These are phyloP conservation scores for Friedmanniomyces endolithicus DNA, from an alignment of 495 filamentous ascomycete species.

Conservation along the genomic window DNA sequence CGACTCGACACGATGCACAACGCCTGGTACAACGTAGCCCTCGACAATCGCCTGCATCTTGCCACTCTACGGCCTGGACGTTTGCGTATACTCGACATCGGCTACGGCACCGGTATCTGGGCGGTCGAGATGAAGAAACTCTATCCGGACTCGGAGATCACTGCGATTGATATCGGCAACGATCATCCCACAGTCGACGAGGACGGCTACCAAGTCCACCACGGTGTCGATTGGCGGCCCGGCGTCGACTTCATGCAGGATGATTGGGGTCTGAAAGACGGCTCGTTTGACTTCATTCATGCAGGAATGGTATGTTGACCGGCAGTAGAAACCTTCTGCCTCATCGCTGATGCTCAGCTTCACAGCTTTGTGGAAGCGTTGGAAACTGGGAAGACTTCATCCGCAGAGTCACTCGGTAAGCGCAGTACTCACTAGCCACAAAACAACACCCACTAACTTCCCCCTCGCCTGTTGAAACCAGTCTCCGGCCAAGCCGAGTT, in stretches of 20 bases:
- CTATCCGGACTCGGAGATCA: constrained; percentile 26
- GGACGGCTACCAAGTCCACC: neutral
- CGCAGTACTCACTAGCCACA: neutral
- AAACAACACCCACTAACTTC: neutral
- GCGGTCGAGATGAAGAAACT: constrained; percentile 69
- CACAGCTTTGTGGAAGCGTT: constrained; percentile 48
- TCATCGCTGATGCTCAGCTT: neutral
- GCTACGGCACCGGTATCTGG: constrained; percentile 84
- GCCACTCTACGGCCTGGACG: neutral
- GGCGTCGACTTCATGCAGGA: neutral
- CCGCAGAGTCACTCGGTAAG: neutral
- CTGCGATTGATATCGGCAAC: constrained; percentile 10
- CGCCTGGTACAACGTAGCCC: neutral
- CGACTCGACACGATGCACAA: neutral
- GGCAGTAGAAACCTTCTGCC: neutral
- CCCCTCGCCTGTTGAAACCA: constrained; percentile 29
- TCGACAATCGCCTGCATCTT: neutral
- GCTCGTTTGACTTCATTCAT: constrained; percentile 79
- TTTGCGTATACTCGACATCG: constrained; percentile 60
- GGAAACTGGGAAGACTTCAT: constrained; percentile 52
- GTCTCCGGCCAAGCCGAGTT: constrained; percentile 71
- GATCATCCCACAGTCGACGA: neutral
- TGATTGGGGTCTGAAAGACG: constrained; percentile 57
- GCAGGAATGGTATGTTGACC: constrained; percentile 53
- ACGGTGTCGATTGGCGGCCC: neutral